These are phyloP conservation scores for Trichophyton simii DNA, from an alignment of 2,329 filamentous ascomycete species.

Conservation along the genomic window DNA sequence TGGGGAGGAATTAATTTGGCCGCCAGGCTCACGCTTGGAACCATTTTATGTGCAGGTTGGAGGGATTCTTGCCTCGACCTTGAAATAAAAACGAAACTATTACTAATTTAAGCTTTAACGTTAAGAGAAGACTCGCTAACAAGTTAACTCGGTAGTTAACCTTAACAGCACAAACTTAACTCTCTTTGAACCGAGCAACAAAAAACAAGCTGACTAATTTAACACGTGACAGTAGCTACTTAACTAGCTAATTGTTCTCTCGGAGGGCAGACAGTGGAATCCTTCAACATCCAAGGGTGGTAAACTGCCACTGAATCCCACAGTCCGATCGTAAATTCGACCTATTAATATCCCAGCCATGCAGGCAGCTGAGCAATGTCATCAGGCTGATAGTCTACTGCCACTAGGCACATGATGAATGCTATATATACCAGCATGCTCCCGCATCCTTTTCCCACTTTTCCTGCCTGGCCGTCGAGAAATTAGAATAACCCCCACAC, in stretches of 20 bases:
- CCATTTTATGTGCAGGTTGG: too few species aligned
- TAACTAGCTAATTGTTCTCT: too few species aligned
- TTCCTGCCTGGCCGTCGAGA: background rate
- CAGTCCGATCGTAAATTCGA: background rate
- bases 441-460: background rate
- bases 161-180: background rate
- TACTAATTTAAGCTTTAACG: too few species aligned
- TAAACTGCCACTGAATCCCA: background rate
- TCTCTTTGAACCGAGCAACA: background rate
- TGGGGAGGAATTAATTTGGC: too few species aligned
- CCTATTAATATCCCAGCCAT: background rate
- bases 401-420: background rate
- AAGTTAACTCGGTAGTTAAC: background rate
- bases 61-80: too few species aligned
- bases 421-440: background rate
- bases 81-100: too few species aligned
- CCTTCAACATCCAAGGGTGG: background rate
- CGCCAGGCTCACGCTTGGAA: too few species aligned
- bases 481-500: background rate
- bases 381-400: background rate
- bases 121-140: too few species aligned
- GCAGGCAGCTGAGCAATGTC: background rate
- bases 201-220: too few species aligned
- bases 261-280: background rate
- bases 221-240: too few species aligned